Base-by-base conservation (phyloP, 805 yeast species). In the Kodamaea kakaduensis region DNA sequence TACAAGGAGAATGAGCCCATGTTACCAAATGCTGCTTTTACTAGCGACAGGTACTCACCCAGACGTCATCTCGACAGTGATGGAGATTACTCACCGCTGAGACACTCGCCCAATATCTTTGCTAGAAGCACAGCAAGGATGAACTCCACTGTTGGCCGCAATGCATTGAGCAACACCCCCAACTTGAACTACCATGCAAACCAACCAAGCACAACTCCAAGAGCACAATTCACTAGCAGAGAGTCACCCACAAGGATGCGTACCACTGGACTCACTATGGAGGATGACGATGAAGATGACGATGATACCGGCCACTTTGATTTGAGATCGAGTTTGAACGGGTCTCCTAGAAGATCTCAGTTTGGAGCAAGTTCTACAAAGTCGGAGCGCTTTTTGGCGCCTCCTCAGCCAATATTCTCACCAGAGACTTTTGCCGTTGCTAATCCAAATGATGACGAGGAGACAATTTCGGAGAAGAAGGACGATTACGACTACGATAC, bases 161-260 rank as follows among this genome's bases (percentile, higher is more conserved):
- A 45, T 10, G 39, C 50, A 5, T 44, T 58, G 34, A 47, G 42
- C 16, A 47, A 47, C 28, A 49, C 64, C 3, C 69, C 69, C 2
- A 56, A 58, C 29, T 48, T 58, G 20, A 43, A 40, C 35, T 40
- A 16, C 22, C 41, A 33, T 28, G 31, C 32, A 16, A 28, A 36
- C 15, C 17, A 34, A 6, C 21, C 21, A 3, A 25, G 25, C 18
- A 30, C 35, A 3, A 31, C 36, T 4, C 48, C 43, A 3, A 69
- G 94, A 58, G 79, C 85, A 26, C 74, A 71, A 33, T 81, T 72
- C 48, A 81, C 93, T 3, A 63, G 75, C 36, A 59, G 76, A 45
- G 89, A 84, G 54, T 80, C 94, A 0, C 93, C 95, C 21, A 73
- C 67, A 37, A 73, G 88, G 52, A 69, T 69, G 26, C 65, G 61